phyloP scores from a whole-genome alignment of 164 flowering plant species.

The Magnolia changhungtana region DNA sequence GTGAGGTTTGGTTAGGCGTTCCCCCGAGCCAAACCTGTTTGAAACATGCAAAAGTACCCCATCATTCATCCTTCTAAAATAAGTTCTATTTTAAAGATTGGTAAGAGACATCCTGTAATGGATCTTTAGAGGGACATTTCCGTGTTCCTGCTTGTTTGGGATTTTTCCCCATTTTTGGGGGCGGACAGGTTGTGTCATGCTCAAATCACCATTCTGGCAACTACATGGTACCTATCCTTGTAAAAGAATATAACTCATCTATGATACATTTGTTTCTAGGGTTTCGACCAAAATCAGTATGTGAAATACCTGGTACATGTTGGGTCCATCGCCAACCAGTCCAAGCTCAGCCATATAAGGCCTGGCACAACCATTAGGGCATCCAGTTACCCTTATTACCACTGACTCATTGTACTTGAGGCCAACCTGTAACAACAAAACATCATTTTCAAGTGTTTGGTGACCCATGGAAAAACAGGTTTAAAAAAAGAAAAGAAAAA shows the following conservation, averaged over 20 bases:
- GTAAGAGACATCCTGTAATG: background rate
- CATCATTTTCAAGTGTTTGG: background rate
- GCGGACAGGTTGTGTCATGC: too few species aligned
- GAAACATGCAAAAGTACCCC: background rate
- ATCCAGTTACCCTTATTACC: conserved; percentile 90
- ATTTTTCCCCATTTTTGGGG: too few species aligned
- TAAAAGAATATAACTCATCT: background rate
- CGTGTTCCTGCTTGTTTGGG: conserved; percentile 50
- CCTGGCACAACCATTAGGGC: conserved; percentile 98
- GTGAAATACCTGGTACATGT: conserved; percentile 83
- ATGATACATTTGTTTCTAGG: background rate
- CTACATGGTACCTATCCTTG: background rate
- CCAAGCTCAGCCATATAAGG: conserved; percentile 99
- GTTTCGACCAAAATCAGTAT: background rate
- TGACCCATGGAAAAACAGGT: background rate
- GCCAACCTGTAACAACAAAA: conserved; percentile 62
- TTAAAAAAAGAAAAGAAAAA: background rate
- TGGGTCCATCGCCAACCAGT: conserved; percentile 97
- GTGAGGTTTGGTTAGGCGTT: conserved; percentile 69
- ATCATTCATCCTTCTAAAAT: background rate
- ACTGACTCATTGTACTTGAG: conserved; percentile 76
- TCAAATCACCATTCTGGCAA: conserved; percentile 38
- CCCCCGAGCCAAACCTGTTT: conserved; percentile 97
- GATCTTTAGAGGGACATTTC: background rate
- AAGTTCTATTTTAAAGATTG: background rate